Evolutionary conservation across 352 stramenopile genomes (phyloP), one percentile per base, ranked within the genome.

Genomic region (Elongisporangium anandrum): DNA sequence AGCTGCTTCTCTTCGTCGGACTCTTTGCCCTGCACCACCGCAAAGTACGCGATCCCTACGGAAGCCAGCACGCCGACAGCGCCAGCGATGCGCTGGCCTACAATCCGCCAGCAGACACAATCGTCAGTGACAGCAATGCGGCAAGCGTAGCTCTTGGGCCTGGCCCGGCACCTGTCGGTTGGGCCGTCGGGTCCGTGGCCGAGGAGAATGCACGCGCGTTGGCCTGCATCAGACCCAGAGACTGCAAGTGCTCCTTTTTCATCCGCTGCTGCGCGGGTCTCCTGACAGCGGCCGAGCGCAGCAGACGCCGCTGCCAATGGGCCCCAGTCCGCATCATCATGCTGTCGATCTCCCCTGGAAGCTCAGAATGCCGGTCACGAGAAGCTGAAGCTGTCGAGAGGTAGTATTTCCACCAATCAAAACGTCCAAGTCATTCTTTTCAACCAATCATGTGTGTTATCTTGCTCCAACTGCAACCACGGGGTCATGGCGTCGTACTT

Each of bases 1-100:
- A 87, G 67, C 45, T 83, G 72, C 56, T 85, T 81, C 60, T 84
- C 75, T 52, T 79, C 63, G 20, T 74, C 50, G 59, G 54, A 76
- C 61, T 84, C 67, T 45, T 66, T 69, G 47, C 66, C 70, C 51
- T 71, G 74, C 17, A 72, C 69, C 47, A 87, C 61, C 20, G 82
- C 63, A 50, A 84, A 69, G 54, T 87, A 92, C 49, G 69, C 65
- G 16, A 87, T 60, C 4, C 79, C 76, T 3, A 69, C 67, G 0
- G 66, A 63, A 21, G 67, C 69, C 17, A 73, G 60, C 23, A 70
- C 66, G 16, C 68, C 73, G 19, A 64, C 63, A 13, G 61, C 59
- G 9, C 34, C 34, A 45, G 34, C 34, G 34, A 45, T 45, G 34
- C 34, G 34, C 13, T 45, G 34, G 17, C 10, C 34, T 45, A 12